Base-by-base conservation (phyloP, 148 eudicot genomes). In the Hydrangea macrophylla region DNA sequence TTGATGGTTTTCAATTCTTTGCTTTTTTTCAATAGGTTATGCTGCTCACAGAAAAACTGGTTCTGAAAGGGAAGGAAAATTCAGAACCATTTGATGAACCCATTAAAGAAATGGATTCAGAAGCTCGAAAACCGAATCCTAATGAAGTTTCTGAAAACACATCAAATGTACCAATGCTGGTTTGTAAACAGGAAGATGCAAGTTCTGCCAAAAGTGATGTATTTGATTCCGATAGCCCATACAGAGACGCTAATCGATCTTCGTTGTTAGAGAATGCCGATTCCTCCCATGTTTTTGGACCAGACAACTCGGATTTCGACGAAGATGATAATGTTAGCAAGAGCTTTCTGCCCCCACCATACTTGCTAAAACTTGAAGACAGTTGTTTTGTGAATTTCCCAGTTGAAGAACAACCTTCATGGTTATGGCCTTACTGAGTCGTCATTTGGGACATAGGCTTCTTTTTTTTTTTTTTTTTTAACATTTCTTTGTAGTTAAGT, bases 201-300 rank as follows among this genome's bases (percentile, higher is more conserved):
- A 82, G 69, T 70, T 90, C 96, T 15, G 83, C 80, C 1, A 84
- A 80, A 63, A 88, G 96, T 64, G 93, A 84, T 44, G 71, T 88
- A 25, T 32, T 82, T 6, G 93, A 90, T 62, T 88, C 89, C 0
- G 93, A 86, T 12, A 86, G 88, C 80, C 85, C 88, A 36, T 78
- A 58, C 65, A 61, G 64, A 1, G 79, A 70, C 15, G 81, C 37
- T 10, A 70, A 75, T 32, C 74, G 54, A 15, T 33, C 63, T 22
- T 65, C 80, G 3, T 2, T 72, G 3, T 9, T 71, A 20, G 81
- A 70, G 56, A 75, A 70, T 24, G 75, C 70, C 0, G 70, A 76
- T 55, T 80, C 82, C 6, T 68, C 79, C 25, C 64, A 51, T 2
- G 68, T 59, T 9, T 72, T 75, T 1, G 77, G 72, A 6, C 54